A percentile compares a stretch with the other conserved stretches of the same genome.
These are phyloP conservation scores for Leishmania mexicana DNA, from an alignment of 208 protist species.

Conservation along the genomic window DNA sequence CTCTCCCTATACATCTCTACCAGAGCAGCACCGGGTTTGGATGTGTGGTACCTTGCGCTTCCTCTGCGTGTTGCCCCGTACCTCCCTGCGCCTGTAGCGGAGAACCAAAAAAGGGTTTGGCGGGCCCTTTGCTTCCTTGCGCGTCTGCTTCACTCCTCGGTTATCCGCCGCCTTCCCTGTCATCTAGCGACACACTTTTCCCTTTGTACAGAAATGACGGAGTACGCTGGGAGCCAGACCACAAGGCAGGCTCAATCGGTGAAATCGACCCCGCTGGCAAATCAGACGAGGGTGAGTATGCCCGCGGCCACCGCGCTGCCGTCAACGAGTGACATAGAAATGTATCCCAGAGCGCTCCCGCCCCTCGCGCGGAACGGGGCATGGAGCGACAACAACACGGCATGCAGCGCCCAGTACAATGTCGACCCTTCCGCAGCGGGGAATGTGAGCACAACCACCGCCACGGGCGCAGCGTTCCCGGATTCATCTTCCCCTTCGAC, in stretches of 20 bases:
- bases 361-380: background rate
- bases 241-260: background rate
- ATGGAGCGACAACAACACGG: background rate
- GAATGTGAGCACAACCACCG: background rate
- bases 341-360: background rate
- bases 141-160: background rate
- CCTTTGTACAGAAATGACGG: background rate
- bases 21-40: background rate
- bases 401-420: background rate
- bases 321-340: no score
- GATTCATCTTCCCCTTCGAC: constrained; percentile 1
- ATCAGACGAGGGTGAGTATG: background rate
- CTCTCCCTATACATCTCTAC: background rate
- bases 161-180: background rate
- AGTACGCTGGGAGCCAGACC: background rate
- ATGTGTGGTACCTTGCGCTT: background rate
- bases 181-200: background rate
- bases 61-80: background rate
- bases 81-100: background rate
- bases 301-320: background rate
- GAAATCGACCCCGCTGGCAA: background rate
- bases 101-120: background rate
- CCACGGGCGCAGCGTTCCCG: background rate
- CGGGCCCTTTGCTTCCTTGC: background rate
- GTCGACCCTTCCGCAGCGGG: background rate